phyloP scores from a whole-genome alignment of 805 yeast species.

The Kuraishia piskuri region DNA sequence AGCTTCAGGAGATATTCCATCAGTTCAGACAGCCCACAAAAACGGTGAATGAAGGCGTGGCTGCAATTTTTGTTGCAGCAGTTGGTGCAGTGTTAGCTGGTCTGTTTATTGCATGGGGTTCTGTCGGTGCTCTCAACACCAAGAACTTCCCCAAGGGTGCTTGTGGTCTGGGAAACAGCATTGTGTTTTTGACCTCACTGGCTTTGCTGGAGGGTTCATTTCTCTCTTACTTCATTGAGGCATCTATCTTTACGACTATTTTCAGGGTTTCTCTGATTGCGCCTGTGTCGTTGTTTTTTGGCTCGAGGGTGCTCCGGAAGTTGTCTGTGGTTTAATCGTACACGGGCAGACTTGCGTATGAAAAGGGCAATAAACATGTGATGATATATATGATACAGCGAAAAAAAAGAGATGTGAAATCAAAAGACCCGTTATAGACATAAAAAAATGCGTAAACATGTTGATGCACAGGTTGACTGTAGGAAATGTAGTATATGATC shows the following conservation, averaged over 20 bases:
- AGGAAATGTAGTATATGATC: not conserved
- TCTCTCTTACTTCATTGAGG: constrained; percentile 47
- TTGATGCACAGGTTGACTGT: constrained; percentile 11
- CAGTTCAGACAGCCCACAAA: constrained; percentile 45
- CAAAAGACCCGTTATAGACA: constrained; percentile 4
- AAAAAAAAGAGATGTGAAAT: constrained; percentile 17
- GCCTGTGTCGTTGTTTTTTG: constrained; percentile 48
- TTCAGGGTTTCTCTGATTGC: constrained; percentile 37
- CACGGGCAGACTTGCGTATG: not conserved
- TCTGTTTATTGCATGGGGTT: constrained; percentile 36
- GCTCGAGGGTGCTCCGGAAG: constrained; percentile 53
- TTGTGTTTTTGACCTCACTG: constrained; percentile 38
- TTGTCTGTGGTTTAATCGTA: constrained; percentile 4
- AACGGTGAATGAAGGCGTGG: constrained; percentile 42
- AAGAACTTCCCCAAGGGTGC: constrained; percentile 26
- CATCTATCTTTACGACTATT: constrained; percentile 53
- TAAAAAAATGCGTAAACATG: not conserved
- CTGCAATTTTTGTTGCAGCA: constrained; percentile 39
- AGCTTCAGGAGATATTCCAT: constrained; percentile 56
- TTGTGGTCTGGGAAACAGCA: constrained; percentile 12
- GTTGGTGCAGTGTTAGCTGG: constrained; percentile 32
- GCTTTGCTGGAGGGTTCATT: constrained; percentile 45
- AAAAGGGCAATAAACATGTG: not conserved
- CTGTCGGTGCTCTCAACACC: constrained; percentile 25
- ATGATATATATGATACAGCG: not conserved